Conservation (phyloP, 1,139 yeast genomes). For the Saccharomycopsis hybrid region DNA sequence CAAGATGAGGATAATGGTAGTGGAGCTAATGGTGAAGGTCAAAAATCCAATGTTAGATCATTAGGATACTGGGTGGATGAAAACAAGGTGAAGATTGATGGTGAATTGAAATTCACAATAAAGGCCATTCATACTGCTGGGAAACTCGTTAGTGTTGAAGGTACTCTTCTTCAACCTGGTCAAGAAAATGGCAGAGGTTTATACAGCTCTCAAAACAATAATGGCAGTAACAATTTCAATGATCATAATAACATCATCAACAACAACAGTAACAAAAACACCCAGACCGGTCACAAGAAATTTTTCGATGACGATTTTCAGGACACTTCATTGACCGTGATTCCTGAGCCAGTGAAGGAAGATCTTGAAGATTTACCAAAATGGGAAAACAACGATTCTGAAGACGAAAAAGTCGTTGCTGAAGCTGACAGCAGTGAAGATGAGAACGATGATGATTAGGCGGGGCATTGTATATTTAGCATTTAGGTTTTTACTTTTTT, state of each 20-base stretch:
- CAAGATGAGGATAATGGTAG: constrained; percentile 28
- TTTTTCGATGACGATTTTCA: constrained; percentile 26
- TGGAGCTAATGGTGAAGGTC: constrained; percentile 25
- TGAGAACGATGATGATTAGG: constrained; percentile 31
- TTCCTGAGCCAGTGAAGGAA: constrained; percentile 20
- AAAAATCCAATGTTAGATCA: constrained; percentile 30
- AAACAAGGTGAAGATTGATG: constrained; percentile 67
- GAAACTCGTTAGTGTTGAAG: constrained; percentile 77
- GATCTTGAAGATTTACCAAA: constrained; percentile 17
- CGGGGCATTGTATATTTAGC: not conserved
- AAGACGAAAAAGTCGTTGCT: constrained; percentile 26
- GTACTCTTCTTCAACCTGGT: constrained; percentile 67
- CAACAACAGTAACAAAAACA: constrained; percentile 19
- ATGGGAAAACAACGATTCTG: constrained; percentile 11
- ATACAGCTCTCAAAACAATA: not conserved
- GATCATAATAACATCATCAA: not conserved
- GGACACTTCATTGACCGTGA: constrained; percentile 22
- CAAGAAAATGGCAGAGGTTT: constrained; percentile 31
- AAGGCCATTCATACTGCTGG: constrained; percentile 73
- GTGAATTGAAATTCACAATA: constrained; percentile 69
- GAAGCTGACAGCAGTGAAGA: constrained; percentile 33
- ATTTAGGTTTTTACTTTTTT: not conserved
- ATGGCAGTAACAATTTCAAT: not conserved
- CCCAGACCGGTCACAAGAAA: constrained; percentile 22
- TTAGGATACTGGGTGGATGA: constrained; percentile 86